Base-by-base conservation (phyloP, 306 rosid species). In the Hippophae gyantsensis region DNA sequence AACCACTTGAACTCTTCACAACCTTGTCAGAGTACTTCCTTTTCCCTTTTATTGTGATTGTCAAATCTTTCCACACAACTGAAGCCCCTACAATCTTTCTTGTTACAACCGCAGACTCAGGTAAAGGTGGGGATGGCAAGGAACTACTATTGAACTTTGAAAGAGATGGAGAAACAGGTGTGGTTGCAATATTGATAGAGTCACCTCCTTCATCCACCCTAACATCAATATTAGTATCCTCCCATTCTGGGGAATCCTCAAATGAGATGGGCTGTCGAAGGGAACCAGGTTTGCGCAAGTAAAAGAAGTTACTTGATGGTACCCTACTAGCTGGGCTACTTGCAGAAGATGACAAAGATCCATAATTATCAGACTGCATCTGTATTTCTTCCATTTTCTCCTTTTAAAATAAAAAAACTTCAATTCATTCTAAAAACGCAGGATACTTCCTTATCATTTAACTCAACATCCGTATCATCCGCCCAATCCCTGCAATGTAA, bases 241-340 rank as follows among this genome's bases (percentile, higher is more conserved):
- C 99, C 99, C 99, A 93, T 61, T 88, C 97, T 3, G 99, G 99
- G 45, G 99, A 93, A 77, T 93, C 99, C 76, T 93, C 99, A 45
- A 93, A 93, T 2, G 99, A 93, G 69, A 93, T 93, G 6, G 99
- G 97, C 62, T 93, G 97, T 75, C 95, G 82, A 46, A 86, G 81
- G 6, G 97, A 86, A 60, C 99, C 99, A 6, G 97, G 95, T 72
- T 93, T 93, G 10, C 94, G 94, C 63, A 93, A 75, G 76, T 93
- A 93, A 76, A 88, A 93, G 72, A 88, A 93, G 78, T 89, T 88
- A 77, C 99, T 93, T 0, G 99, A 93, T 5, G 99, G 99, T 49
- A 93, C 97, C 79, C 99, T 79, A 59, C 97, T 93, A 6, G 93
- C 88, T 7, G 99, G 99, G 68, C 97, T 93, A 70, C 99, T 93